These are phyloP conservation scores for Uronychia binucleata DNA, from an alignment of 73 alveolate genomes.

Conservation along the genomic window DNA sequence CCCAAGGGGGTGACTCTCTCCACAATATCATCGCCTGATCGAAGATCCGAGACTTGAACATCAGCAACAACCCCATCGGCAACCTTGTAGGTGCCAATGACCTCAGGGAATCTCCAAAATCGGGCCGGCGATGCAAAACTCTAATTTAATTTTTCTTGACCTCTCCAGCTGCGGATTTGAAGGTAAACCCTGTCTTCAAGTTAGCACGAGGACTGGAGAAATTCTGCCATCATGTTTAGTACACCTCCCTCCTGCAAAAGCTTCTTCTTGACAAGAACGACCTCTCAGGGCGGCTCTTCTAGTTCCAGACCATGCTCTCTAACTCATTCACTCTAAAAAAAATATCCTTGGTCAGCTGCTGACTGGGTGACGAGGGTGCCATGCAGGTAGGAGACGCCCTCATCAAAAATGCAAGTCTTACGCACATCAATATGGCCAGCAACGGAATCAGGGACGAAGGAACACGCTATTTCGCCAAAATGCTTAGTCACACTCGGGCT, in stretches of 20 bases:
- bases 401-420: neutral
- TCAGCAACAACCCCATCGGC: slow-evolving; percentile 25
- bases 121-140: slow-evolving; percentile 20
- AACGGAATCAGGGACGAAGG: slow-evolving; percentile 28
- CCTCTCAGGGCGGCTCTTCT: slow-evolving; percentile 11
- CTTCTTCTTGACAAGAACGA: slow-evolving; percentile 3
- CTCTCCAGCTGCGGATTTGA: slow-evolving; percentile 8
- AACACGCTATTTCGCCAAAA: neutral
- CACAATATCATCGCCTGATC: neutral
- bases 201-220: slow-evolving; percentile 22
- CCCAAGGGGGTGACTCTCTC: slow-evolving; percentile 22
- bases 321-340: neutral
- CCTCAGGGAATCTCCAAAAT: neutral
- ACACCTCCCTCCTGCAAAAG: neutral
- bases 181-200: neutral
- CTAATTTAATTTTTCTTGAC: slow-evolving; percentile 6
- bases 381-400: slow-evolving; percentile 19
- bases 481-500: neutral
- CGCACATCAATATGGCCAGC: slow-evolving; percentile 2
- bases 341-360: slow-evolving; percentile 5
- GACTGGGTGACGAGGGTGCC: slow-evolving; percentile 34
- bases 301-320: slow-evolving; percentile 7
- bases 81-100: neutral
- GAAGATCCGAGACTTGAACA: slow-evolving; percentile 18
- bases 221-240: slow-evolving; percentile 13